These are phyloP conservation scores for Pyrus hybrid DNA, from an alignment of 331 rosid genomes.

Conservation along the genomic window DNA sequence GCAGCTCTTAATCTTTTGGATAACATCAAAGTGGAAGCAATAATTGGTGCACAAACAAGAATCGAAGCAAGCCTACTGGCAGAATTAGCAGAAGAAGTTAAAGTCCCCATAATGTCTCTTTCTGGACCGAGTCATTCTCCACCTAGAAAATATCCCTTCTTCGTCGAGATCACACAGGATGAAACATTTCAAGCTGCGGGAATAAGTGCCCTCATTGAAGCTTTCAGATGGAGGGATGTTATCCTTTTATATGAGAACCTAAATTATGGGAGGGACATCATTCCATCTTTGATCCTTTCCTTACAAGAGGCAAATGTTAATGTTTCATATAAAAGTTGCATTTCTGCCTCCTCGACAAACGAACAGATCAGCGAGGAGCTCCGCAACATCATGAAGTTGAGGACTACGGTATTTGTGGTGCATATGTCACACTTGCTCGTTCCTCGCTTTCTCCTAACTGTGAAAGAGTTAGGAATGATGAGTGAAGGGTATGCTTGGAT, in stretches of 20 bases:
- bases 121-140: neutral
- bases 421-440: neutral
- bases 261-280: neutral
- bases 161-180: neutral
- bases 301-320: neutral
- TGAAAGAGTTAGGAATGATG: constrained; percentile 4
- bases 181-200: constrained; percentile 1
- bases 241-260: constrained; percentile 1
- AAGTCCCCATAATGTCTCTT: constrained; percentile 11
- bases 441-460: neutral
- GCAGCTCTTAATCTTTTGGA: constrained; percentile 10
- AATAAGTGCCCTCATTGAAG: neutral
- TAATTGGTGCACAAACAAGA: constrained; percentile 14
- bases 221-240: constrained; percentile 15
- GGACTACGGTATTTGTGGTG: neutral
- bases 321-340: neutral
- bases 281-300: neutral
- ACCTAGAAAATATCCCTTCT: neutral
- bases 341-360: neutral
- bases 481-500: constrained; percentile 6
- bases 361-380: constrained; percentile 2
- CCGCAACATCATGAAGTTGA: neutral
- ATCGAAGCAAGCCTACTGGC: constrained; percentile 9
- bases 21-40: constrained; percentile 4
- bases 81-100: constrained; percentile 3